These are phyloP conservation scores for Talaromyces verruculosus DNA, from an alignment of 2,329 filamentous ascomycete genomes.

Conservation along the genomic window DNA sequence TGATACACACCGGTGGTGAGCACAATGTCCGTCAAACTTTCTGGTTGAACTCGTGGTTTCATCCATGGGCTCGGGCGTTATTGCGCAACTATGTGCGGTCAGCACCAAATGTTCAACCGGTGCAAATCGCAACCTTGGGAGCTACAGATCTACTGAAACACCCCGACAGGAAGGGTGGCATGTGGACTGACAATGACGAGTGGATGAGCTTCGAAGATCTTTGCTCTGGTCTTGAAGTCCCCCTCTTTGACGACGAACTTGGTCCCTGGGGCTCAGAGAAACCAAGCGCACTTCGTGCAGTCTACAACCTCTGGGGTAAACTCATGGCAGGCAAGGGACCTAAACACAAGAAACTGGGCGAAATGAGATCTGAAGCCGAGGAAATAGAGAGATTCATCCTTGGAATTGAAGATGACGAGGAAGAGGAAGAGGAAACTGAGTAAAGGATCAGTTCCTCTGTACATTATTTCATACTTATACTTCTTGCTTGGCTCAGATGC, in stretches of 20 bases:
- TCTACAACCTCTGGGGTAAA: constrained; percentile 43
- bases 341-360: constrained; percentile 25
- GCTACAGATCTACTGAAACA: constrained; percentile 52
- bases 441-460: neutral
- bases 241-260: constrained; percentile 50
- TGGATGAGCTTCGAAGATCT: constrained; percentile 54
- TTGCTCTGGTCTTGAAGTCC: constrained; percentile 46
- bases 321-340: constrained; percentile 37
- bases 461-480: neutral
- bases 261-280: constrained; percentile 44
- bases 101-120: constrained; percentile 42
- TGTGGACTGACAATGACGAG: constrained; percentile 53
- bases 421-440: constrained; percentile 14
- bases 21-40: constrained; percentile 32
- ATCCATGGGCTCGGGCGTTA: constrained; percentile 49
- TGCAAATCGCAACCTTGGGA: constrained; percentile 47
- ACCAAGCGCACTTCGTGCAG: constrained; percentile 31
- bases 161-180: constrained; percentile 54
- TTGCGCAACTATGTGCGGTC: constrained; percentile 51
- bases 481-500: neutral
- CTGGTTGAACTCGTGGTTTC: constrained; percentile 54
- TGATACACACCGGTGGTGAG: constrained; percentile 45
- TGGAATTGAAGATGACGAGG: constrained; percentile 21
- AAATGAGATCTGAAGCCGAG: constrained; percentile 21
- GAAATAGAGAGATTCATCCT: constrained; percentile 19